Evolutionary conservation across 2,329 filamentous ascomycete genomes (phyloP).

Genomic region (Aphanoascus verrucosus): DNA sequence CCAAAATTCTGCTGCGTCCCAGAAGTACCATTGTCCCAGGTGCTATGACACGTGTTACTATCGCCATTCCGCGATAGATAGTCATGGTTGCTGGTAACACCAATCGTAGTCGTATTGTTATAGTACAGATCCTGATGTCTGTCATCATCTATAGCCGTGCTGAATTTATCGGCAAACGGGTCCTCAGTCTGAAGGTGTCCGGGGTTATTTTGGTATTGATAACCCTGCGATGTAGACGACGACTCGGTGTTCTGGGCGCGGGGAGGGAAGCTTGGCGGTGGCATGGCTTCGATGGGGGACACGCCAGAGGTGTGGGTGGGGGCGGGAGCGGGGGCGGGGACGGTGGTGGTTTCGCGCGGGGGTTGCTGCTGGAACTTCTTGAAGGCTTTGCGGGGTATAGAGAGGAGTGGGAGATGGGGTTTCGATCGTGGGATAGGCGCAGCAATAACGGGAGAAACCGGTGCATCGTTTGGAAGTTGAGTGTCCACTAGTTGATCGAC

Average conservation of each 20-base stretch:
- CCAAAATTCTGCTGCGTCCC: not conserved
- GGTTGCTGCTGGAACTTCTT: slow-evolving; percentile 6
- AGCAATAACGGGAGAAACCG: not conserved
- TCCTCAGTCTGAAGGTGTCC: slow-evolving; percentile 34
- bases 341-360: not conserved
- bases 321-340: not conserved
- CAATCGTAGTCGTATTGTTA: not conserved
- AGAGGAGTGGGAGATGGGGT: slow-evolving; percentile 12
- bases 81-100: not conserved
- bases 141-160: slow-evolving; percentile 13
- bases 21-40: not conserved
- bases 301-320: not conserved
- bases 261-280: not conserved
- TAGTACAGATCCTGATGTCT: not conserved
- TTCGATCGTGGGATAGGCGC: slow-evolving; percentile 6
- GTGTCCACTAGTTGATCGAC: not conserved
- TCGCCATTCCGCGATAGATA: not conserved
- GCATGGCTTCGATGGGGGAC: not conserved
- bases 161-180: slow-evolving; percentile 30
- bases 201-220: slow-evolving; percentile 28
- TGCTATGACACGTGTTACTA: not conserved
- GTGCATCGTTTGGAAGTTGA: not conserved
- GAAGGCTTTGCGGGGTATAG: slow-evolving; percentile 13
- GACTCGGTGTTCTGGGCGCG: not conserved
- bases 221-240: slow-evolving; percentile 7